These are phyloP conservation scores for Scheffersomyces lignicola DNA, from an alignment of 1,139 yeast genomes.

Conservation along the genomic window DNA sequence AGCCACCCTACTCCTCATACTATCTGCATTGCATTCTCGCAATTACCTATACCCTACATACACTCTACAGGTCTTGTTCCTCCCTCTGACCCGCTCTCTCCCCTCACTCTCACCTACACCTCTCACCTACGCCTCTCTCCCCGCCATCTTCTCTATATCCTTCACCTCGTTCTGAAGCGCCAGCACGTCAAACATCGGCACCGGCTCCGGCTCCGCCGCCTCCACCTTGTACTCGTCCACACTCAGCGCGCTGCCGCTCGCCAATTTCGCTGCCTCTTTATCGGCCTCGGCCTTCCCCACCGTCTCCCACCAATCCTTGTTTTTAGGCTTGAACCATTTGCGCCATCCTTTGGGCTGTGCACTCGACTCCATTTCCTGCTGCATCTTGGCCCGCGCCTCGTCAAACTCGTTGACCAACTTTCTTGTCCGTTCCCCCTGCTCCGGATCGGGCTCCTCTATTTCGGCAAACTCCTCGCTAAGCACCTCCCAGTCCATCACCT, in stretches of 20 bases:
- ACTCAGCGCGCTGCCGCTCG: constrained; percentile 15
- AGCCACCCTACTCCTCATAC: too few species aligned
- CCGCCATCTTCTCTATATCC: constrained; percentile 37
- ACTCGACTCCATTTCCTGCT: constrained; percentile 32
- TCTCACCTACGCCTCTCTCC: constrained; percentile 16
- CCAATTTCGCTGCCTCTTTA: too few species aligned
- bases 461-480: constrained; percentile 90
- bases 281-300: constrained; percentile 37
- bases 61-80: too few species aligned
- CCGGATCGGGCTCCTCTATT: constrained; percentile 95
- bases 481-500: constrained; percentile 74
- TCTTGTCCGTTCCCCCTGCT: constrained; percentile 77
- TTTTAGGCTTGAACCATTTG: constrained; percentile 71
- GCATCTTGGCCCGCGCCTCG: constrained; percentile 69
- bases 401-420: constrained; percentile 81
- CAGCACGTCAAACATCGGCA: constrained; percentile 44
- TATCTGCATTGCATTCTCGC: too few species aligned
- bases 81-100: too few species aligned
- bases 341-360: constrained; percentile 51
- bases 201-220: constrained; percentile 14
- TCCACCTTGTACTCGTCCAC: constrained; percentile 10
- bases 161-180: constrained; percentile 48
- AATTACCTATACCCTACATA: too few species aligned
- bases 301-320: constrained; percentile 87
- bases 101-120: too few species aligned